phyloP scores from a whole-genome alignment of 305 asterid genomes.

The Fraxinus paxiana region DNA sequence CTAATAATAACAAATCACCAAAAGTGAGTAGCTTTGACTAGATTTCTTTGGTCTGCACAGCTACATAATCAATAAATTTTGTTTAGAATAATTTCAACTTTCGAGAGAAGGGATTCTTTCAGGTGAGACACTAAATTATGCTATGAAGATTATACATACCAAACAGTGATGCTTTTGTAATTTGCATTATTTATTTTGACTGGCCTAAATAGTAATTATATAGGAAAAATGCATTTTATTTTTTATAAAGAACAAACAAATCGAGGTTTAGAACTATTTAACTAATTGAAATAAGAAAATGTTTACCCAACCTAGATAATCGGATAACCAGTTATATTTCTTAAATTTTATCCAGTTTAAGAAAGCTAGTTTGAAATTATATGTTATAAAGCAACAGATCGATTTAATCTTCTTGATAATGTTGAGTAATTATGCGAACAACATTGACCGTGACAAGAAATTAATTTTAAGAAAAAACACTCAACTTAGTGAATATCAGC shows the following conservation, averaged over 20 bases:
- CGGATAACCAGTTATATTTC: neutral
- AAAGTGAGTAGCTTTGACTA: neutral
- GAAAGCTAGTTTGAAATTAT: neutral
- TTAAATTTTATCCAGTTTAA: neutral
- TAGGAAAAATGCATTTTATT: neutral
- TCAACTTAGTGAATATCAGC: neutral
- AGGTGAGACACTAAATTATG: neutral
- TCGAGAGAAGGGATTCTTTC: neutral
- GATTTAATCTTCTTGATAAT: neutral
- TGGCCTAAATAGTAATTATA: neutral
- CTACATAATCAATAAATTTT: neutral
- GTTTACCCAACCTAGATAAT: neutral
- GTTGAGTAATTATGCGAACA: neutral
- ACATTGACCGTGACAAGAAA: neutral
- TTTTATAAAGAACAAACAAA: neutral
- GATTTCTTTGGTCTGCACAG: neutral
- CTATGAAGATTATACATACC: neutral
- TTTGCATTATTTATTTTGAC: neutral
- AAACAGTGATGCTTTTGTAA: neutral
- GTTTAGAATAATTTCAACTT: neutral
- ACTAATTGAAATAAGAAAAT: neutral
- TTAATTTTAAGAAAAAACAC: neutral
- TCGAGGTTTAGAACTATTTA: neutral
- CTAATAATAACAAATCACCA: neutral
- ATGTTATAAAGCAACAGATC: neutral